Evolutionary conservation across 177 flowering plant genomes (phyloP), one percentile per base, ranked within the genome.

Genomic region (Tripterygium wilfordii): DNA sequence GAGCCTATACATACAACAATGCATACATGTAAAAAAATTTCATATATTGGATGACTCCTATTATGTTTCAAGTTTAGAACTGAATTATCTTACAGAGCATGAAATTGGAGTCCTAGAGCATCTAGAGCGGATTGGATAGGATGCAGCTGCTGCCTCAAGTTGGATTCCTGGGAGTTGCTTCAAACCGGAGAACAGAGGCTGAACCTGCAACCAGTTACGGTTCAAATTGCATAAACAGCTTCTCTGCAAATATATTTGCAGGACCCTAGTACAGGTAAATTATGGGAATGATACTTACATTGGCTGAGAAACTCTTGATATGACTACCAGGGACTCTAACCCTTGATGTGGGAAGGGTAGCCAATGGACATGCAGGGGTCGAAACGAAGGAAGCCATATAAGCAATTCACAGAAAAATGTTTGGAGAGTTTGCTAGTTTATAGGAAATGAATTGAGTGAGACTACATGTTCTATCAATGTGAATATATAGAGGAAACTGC

Each of bases 21-120:
- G n/a, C n/a, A n/a, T n/a, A n/a, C n/a, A n/a, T n/a, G n/a, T n/a
- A n/a, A n/a, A n/a, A n/a, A n/a, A n/a, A n/a, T n/a, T n/a, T n/a
- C n/a, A n/a, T n/a, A n/a, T n/a, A n/a, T n/a, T n/a, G n/a, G n/a
- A n/a, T n/a, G n/a, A n/a, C n/a, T n/a, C n/a, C n/a, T n/a, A n/a
- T n/a, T n/a, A n/a, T n/a, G n/a, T n/a, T n/a, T n/a, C n/a, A n/a
- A n/a, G n/a, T n/a, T n/a, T n/a, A n/a, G 5, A 20, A 2, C 3
- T 12, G n/a, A 3, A 41, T 2, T 15, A 18, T 18, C 58, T 72
- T 62, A 74, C 82, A 18, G 79, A 66, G 51, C 79, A 71, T 23
- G 75, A 61, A 35, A 77, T 66, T 39, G 61, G 25, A 24, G 70
- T 42, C 36, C 49, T 65, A 60, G 40, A 55, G 53, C 64, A 35